Base-by-base conservation (phyloP, 129 eudicot species). In the Arctium minus region DNA sequence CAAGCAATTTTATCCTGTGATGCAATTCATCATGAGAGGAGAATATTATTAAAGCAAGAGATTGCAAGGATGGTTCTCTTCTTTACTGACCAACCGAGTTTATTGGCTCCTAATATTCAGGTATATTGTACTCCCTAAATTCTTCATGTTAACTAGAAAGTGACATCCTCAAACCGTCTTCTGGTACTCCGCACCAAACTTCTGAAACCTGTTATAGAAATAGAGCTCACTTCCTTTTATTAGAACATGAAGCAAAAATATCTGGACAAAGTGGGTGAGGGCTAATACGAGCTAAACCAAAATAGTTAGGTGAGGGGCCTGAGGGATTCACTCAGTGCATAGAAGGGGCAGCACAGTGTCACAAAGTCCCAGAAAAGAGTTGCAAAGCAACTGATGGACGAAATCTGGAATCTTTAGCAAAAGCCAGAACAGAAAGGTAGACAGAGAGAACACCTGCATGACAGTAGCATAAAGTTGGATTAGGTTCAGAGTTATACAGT, bases 101-200 rank as follows among this genome's bases (percentile, higher is more conserved):
- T 96, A 75, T 85, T 96, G 83, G 99, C 99, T 85, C 99, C 99
- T 50, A 96, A 96, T 88, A 93, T 96, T 88, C 98, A 96, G 97
- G 99, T 92, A 82, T 15, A 40, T 74, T 75, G 70, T 65, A 38
- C 15, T 76, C 78, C 40, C 40, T 38, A 27, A 38, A 15, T 82
- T 73, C 13, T 71, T 10, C 33, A 73, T 40, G 15, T 48, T 8
- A 10, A 6, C 38, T 40, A 53, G 65, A 17, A 53, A 53, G n/a
- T 53, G 65, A 53, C 22, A 53, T 53, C 65, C 68, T 60, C 29
- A 60, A 60, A 60, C 68, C 2, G 68, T 60, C 6, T 60, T 42
- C 33, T 44, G 60, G 31, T 75, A 17, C 65, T 74, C 40, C 2
- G 78, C 64, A 42, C 44, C n/a, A 22, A 12, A 18, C 33, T 74